Evolutionary conservation across 179 eudicot species (phyloP), one percentile per base, ranked within the genome.

Genomic region (Drosera spatulata): DNA sequence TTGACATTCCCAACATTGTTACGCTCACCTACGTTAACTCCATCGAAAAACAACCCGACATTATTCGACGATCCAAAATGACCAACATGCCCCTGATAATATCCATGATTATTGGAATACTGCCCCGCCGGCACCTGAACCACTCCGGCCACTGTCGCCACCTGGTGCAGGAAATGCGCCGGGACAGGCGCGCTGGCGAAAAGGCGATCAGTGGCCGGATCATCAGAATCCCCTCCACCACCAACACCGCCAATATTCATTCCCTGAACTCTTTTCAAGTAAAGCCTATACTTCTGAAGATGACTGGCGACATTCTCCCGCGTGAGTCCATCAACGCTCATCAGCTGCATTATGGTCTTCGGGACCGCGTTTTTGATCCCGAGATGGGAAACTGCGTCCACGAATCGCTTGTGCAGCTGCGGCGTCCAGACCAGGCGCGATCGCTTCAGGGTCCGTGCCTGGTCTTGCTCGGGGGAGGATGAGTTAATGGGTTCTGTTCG

Each of bases 181-280:
- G 82, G 96, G 41, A 93, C 95, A 0, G 99, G 99, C 2, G 93
- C 75, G 53, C 88, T 84, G 0, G 99, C 96, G 37, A 93, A 89
- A 37, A 93, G 60, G 22, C 75, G 91, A 66, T 93, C 99, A 3
- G 88, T 85, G 9, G 87, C 90, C 4, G 95, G 45, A 41, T 88
- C 33, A 22, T 22, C 98, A 2, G 45, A 58, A 15, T 66, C 79
- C 4, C 66, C 74, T 3, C 56, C 78, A 1, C 70, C 53, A 2
- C 71, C 77, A 8, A 39, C 61, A 12, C 43, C 72, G 2, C 66
- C 72, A 0, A 64, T 59, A 2, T 78, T 73, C n/a, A 75, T 39
- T 3, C 82, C 45, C 96, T 63, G 58, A 57, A 63, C 53, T 8
- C 66, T 55, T 33, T 63, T 63, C 39, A 63, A 55, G 15, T 63